Percentiles rank a stretch among this genome's conserved stretches.
Conservation (phyloP, 768 basidiomycete species). For the Paxillus ammoniavirescens region DNA sequence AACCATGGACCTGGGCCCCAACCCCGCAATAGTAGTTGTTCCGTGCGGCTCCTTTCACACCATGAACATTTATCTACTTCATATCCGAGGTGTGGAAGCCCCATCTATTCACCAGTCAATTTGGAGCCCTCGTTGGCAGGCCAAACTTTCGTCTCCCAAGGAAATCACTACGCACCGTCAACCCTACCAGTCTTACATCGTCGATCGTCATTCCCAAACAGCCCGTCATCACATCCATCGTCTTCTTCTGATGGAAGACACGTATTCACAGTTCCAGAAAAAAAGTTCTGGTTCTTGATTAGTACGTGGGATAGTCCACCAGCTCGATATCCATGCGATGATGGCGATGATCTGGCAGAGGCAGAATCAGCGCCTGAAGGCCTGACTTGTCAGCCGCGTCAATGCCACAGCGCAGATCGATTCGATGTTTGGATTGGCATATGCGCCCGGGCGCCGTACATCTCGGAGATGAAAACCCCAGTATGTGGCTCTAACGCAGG, state of each 20-base stretch:
- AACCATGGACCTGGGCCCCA: no score
- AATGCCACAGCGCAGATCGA: not conserved
- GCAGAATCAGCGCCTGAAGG: not conserved
- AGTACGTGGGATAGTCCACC: constrained; percentile 7
- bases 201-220: constrained; percentile 45
- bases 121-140: not conserved
- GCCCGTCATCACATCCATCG: constrained; percentile 17
- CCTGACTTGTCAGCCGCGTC: not conserved
- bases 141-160: not conserved
- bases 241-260: constrained; percentile 30
- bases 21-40: no score
- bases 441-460: not conserved
- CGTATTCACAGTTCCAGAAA: constrained; percentile 25
- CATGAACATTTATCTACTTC: constrained; percentile 32
- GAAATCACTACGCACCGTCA: constrained; percentile 33
- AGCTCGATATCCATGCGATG: not conserved
- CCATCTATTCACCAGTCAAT: constrained; percentile 8
- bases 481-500: not conserved
- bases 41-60: constrained; percentile 18
- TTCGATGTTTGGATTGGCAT: not conserved
- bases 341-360: not conserved
- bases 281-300: constrained; percentile 19
- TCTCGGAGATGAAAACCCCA: not conserved
- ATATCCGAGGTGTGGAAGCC: constrained; percentile 31
- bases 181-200: constrained; percentile 38